Conservation (phyloP, 164 flowering plant genomes). For the Vitis amurensis region DNA sequence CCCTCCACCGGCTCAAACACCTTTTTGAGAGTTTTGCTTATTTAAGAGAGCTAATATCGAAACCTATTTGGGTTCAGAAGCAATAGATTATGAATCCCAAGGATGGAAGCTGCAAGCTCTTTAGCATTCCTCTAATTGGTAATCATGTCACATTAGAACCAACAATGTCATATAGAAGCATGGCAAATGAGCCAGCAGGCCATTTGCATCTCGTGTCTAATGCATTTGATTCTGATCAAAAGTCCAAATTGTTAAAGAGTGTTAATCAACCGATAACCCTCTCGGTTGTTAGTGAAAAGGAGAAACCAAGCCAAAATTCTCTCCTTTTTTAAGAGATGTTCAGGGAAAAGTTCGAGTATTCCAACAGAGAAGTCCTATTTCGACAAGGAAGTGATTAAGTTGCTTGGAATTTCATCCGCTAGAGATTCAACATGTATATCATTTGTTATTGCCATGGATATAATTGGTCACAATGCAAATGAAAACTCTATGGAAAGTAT, state of each 20-base stretch:
- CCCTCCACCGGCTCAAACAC: constrained; percentile 18
- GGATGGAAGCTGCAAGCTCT: constrained; percentile 76
- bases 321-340: constrained; percentile 40
- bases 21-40: constrained; percentile 35
- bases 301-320: constrained; percentile 35
- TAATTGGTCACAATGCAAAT: constrained; percentile 58
- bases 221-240: constrained; percentile 23
- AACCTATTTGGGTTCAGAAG: constrained; percentile 23
- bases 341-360: constrained; percentile 52
- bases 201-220: constrained; percentile 19
- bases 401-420: constrained; percentile 44
- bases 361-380: constrained; percentile 42
- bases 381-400: constrained; percentile 51
- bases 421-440: constrained; percentile 33
- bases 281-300: constrained; percentile 41
- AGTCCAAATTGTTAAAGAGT: constrained; percentile 29
- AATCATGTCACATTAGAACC: constrained; percentile 38
- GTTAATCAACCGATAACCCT: constrained; percentile 37
- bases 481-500: too few species aligned
- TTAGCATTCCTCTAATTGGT: constrained; percentile 67
- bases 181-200: constrained; percentile 18
- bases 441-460: constrained; percentile 94
- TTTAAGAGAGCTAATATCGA: constrained; percentile 34
- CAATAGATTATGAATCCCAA: constrained; percentile 40
- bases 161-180: constrained; percentile 16